Evolutionary conservation across 805 yeast species (phyloP).

Genomic region (Metschnikowia koreensis): DNA sequence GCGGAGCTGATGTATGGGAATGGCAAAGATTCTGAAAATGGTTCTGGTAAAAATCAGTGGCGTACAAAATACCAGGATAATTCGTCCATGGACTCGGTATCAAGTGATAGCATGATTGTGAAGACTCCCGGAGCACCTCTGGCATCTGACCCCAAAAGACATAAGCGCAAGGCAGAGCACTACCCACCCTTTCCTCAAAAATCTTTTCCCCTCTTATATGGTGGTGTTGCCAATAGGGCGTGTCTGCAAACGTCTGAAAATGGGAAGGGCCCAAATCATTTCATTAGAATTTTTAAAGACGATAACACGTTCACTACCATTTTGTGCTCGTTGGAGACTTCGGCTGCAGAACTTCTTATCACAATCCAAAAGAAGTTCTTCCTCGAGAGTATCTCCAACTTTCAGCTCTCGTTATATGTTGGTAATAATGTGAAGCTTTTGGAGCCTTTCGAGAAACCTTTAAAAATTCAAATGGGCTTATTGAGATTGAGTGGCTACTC

Average conservation of each 20-base stretch:
- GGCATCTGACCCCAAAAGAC: conserved; percentile 6
- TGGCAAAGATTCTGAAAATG: neutral
- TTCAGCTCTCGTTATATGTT: conserved; percentile 68
- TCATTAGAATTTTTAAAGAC: conserved; percentile 73
- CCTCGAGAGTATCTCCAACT: conserved; percentile 65
- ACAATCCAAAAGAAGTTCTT: conserved; percentile 77
- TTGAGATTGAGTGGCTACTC: conserved; percentile 75
- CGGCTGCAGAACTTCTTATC: conserved; percentile 70
- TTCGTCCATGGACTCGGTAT: conserved; percentile 4
- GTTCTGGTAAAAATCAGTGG: neutral
- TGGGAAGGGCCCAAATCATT: conserved; percentile 38
- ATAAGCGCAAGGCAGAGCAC: conserved; percentile 9
- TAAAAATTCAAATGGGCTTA: conserved; percentile 71
- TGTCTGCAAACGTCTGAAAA: neutral
- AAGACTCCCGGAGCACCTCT: neutral
- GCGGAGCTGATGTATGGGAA: neutral
- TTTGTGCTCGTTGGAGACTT: conserved; percentile 73
- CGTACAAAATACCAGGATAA: neutral
- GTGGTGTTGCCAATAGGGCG: conserved; percentile 16
- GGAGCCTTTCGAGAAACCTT: conserved; percentile 70
- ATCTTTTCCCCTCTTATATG: conserved; percentile 34
- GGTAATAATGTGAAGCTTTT: conserved; percentile 76
- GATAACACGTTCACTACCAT: conserved; percentile 85
- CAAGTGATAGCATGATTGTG: neutral
- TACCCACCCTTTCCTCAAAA: conserved; percentile 12